Conservation (phyloP, 2,329 filamentous ascomycete species). For the Fusarium coicis region DNA sequence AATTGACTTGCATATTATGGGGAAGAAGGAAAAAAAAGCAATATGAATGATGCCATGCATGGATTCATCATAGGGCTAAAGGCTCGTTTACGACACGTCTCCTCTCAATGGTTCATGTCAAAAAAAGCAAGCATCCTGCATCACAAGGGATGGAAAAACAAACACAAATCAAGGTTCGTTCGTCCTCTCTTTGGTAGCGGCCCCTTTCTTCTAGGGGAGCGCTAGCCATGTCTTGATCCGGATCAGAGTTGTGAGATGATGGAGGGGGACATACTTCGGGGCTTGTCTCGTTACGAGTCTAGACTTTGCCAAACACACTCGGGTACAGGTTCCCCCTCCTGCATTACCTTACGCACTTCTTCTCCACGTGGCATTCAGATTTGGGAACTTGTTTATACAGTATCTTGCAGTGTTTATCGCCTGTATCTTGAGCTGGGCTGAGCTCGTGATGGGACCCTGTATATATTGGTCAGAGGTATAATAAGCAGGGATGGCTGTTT, state of each 20-base stretch:
- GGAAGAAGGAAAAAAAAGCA: not conserved
- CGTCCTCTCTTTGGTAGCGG: not conserved
- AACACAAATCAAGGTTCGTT: not conserved
- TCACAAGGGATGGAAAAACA: conserved; percentile 1
- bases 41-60: not conserved
- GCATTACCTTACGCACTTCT: conserved; percentile 20
- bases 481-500: not conserved
- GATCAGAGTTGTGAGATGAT: not conserved
- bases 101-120: not conserved
- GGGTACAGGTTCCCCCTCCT: conserved; percentile 23
- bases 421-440: not conserved
- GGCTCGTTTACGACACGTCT: conserved; percentile 2
- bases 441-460: not conserved
- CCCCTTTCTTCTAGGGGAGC: conserved; percentile 6
- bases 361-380: conserved; percentile 36
- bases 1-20: not conserved
- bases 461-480: not conserved
- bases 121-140: not conserved
- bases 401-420: not conserved
- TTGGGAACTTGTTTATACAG: not conserved
- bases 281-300: not conserved
- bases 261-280: not conserved
- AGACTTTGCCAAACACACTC: not conserved
- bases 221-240: not conserved
- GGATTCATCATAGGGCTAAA: conserved; percentile 1